Base-by-base conservation (phyloP, 2,329 filamentous ascomycete genomes). In the Stromatinia cepivora region DNA sequence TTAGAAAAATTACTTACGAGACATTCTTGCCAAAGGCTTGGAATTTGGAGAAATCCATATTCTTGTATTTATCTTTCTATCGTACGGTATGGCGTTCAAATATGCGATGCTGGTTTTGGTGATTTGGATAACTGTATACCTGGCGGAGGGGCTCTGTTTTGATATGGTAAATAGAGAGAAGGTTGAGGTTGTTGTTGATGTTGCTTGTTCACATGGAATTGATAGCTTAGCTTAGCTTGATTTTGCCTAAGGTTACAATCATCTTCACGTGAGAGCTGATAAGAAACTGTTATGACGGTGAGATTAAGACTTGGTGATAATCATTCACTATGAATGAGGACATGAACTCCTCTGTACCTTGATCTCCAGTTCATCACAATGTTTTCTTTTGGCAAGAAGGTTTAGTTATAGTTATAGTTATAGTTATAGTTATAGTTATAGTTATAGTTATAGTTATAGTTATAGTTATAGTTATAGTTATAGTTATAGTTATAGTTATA, bases 11-110 rank as follows among this genome's bases (percentile, higher is more conserved):
- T 57, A 66, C 85, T 76, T 81, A 90, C 88, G 85, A 86, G 78
- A 92, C 84, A 81, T 86, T 90, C 84, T 91, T 91, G 77, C 89
- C 88, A 78, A 91, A 90, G 71, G 87, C 87, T 78, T 86, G 84
- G 74, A 92, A 83, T 80, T 90, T 90, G 79, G 66, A 68, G 57
- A 68, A 63, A 64, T 91, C 88, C 89, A 92, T 92, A 25, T 64
- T 76, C 70, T 59, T 53, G 39, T 42, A 17, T 42, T 6, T 42
- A 42, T 15, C 50, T 9, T 25, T 63, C 31, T 50, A 36, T 20
- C n/a, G 53, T 56, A n/a, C 28, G 56, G 34, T 61, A 52, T 52
- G 28, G 46, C 28, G 17, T 13, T 17, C 15, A 36, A 17, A 64
- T 52, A 52, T 25, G 11, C 25, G 45, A n/a, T 48, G n/a, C 39